Conservation (phyloP, 1,139 yeast genomes). For the Tardiomyces digboiensis region DNA sequence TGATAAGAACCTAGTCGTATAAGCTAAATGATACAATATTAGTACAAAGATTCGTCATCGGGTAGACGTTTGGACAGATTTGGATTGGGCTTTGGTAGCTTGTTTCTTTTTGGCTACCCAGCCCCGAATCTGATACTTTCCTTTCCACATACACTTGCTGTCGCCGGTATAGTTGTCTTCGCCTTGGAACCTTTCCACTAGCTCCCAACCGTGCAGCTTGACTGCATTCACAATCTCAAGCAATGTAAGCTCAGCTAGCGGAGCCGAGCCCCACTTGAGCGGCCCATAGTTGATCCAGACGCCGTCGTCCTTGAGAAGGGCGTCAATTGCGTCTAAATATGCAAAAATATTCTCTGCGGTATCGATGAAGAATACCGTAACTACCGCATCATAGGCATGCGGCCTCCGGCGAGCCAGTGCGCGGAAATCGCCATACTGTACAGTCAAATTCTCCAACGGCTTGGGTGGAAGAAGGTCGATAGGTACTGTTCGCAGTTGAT, state of each 20-base stretch:
- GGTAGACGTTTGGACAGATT: no score
- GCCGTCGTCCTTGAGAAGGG: constrained; percentile 39
- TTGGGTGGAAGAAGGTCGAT: constrained; percentile 18
- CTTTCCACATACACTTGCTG: constrained; percentile 18
- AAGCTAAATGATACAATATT: no score
- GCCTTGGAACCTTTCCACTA: constrained; percentile 30
- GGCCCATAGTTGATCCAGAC: constrained; percentile 86
- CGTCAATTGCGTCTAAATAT: constrained; percentile 51
- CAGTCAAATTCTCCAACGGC: constrained; percentile 29
- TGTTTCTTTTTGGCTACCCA: constrained; percentile 15
- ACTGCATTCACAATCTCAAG: constrained; percentile 53
- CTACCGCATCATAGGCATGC: constrained; percentile 30
- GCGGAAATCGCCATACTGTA: constrained; percentile 61
- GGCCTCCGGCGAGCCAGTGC: constrained; percentile 11
- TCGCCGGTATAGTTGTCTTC: constrained; percentile 23
- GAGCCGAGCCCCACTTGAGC: constrained; percentile 79
- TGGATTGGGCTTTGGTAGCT: not conserved
- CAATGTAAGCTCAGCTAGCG: constrained; percentile 60
- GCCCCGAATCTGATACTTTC: constrained; percentile 19
- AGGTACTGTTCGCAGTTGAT: constrained; percentile 42
- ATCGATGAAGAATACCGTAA: constrained; percentile 71
- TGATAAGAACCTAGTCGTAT: no score
- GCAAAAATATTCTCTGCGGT: constrained; percentile 78
- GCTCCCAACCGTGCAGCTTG: constrained; percentile 53
- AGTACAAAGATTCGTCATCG: no score